Evolutionary conservation across 441 rosid species (phyloP).

Genomic region (Gossypium trilobum): DNA sequence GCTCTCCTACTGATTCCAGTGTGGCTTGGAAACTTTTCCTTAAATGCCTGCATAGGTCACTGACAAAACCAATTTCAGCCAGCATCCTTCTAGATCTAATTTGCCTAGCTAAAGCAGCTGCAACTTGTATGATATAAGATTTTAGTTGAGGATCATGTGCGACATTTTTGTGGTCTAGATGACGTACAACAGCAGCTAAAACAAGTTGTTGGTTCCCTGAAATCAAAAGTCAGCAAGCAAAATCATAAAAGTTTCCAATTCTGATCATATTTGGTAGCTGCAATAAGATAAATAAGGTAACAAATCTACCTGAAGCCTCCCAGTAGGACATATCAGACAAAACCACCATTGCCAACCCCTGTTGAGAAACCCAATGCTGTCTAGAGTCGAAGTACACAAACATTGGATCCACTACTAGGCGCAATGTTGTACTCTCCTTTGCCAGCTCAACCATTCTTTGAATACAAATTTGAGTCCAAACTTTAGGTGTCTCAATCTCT

Average conservation of each 20-base stretch:
- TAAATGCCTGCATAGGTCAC: slow-evolving; percentile 88
- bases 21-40: slow-evolving; percentile 85
- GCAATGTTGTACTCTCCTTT: slow-evolving; percentile 77
- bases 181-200: slow-evolving; percentile 71
- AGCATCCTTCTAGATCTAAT: slow-evolving; percentile 59
- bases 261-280: background rate
- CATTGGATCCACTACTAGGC: slow-evolving; percentile 75
- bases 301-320: slow-evolving; percentile 60
- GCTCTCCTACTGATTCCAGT: slow-evolving; percentile 55
- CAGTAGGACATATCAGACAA: slow-evolving; percentile 72
- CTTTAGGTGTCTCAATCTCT: slow-evolving; percentile 71
- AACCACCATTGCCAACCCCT: slow-evolving; percentile 69
- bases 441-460: slow-evolving; percentile 89
- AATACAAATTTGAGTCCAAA: slow-evolving; percentile 91
- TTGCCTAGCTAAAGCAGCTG: slow-evolving; percentile 67
- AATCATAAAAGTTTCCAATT: background rate
- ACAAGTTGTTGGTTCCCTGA: slow-evolving; percentile 76
- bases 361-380: slow-evolving; percentile 64
- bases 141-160: slow-evolving; percentile 70
- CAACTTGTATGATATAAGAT: slow-evolving; percentile 58
- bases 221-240: slow-evolving; percentile 20
- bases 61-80: slow-evolving; percentile 66
- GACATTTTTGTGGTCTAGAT: slow-evolving; percentile 86
- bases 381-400: slow-evolving; percentile 69
- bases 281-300: background rate